Conservation (phyloP, 768 basidiomycete species). For the Suillus alpinus region DNA sequence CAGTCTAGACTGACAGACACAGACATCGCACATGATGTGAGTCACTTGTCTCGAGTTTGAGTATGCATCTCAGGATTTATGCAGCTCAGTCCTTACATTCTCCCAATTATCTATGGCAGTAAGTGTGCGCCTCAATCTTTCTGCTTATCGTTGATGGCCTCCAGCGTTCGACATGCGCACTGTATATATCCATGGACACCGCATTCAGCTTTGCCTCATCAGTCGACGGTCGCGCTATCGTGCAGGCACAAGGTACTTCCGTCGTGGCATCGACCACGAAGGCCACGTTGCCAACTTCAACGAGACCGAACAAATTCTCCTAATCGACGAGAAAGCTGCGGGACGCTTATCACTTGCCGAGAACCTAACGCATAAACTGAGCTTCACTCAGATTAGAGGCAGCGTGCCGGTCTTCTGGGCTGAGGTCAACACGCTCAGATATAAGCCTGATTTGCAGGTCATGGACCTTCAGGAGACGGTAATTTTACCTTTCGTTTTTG, state of each 20-base stretch:
- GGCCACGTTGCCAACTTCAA: slow-evolving; percentile 97
- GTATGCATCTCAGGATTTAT: slow-evolving; percentile 12
- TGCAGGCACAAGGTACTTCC: slow-evolving; percentile 96
- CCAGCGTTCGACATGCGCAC: slow-evolving; percentile 85
- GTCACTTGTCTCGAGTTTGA: slow-evolving; percentile 20
- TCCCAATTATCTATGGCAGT: slow-evolving; percentile 96
- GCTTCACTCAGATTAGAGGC: slow-evolving; percentile 92
- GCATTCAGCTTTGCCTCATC: slow-evolving; percentile 82
- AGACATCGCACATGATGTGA: slow-evolving; percentile 62
- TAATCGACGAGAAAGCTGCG: slow-evolving; percentile 60
- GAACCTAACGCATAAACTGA: slow-evolving; percentile 59
- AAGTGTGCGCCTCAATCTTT: slow-evolving; percentile 32
- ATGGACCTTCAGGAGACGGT: slow-evolving; percentile 93
- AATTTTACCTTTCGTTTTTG: slow-evolving; percentile 23
- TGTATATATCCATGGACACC: slow-evolving; percentile 69
- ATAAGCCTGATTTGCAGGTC: slow-evolving; percentile 93
- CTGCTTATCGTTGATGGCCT: slow-evolving; percentile 5
- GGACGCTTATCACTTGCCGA: slow-evolving; percentile 40
- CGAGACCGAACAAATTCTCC: slow-evolving; percentile 92
- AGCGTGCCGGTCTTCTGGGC: slow-evolving; percentile 96
- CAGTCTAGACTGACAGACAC: slow-evolving; percentile 61
- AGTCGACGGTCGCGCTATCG: slow-evolving; percentile 92
- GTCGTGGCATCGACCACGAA: slow-evolving; percentile 84
- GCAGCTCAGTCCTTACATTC: slow-evolving; percentile 84
- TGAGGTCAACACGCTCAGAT: slow-evolving; percentile 91